Percentiles rank a stretch among this genome's conserved stretches.
phyloP scores from a whole-genome alignment of 176 grass and related monocot species.

The Chloris gayana region DNA sequence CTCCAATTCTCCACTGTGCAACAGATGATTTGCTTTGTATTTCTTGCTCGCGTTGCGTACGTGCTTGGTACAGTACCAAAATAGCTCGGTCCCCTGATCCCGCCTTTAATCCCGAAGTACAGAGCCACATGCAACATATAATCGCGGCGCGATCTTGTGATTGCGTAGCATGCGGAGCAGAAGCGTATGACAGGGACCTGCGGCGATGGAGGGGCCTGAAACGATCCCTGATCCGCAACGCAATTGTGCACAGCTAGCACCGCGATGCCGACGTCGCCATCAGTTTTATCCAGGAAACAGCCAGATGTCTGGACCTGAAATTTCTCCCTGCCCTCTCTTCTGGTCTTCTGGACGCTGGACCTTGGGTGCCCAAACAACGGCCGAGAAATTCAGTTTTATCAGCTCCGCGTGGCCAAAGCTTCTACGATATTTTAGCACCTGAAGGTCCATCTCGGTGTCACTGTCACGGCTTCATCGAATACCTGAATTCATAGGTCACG shows the following conservation, averaged over 20 bases:
- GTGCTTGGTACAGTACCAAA: too few relatives aligned
- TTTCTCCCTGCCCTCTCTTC: neutral
- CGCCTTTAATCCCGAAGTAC: neutral
- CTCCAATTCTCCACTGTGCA: too few relatives aligned
- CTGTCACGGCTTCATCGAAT: neutral
- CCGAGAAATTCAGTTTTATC: neutral
- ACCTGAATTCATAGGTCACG: neutral
- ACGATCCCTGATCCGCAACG: neutral
- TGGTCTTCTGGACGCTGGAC: too few relatives aligned
- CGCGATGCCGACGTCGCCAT: neutral
- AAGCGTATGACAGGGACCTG: constrained; percentile 15
- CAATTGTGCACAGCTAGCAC: neutral
- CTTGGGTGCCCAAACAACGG: too few relatives aligned
- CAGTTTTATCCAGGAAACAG: constrained; percentile 4
- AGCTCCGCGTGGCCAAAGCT: neutral
- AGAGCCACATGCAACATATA: neutral
- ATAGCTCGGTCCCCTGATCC: neutral
- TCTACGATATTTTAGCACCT: too few relatives aligned
- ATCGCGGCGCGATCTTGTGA: neutral
- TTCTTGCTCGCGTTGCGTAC: too few relatives aligned
- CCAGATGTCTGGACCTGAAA: neutral
- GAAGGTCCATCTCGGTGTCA: too few relatives aligned
- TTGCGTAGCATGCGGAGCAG: neutral
- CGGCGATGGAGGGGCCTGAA: neutral
- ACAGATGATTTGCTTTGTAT: too few relatives aligned